Conservation (phyloP, 148 eudicot genomes). For the Rhododendron ovatum region DNA sequence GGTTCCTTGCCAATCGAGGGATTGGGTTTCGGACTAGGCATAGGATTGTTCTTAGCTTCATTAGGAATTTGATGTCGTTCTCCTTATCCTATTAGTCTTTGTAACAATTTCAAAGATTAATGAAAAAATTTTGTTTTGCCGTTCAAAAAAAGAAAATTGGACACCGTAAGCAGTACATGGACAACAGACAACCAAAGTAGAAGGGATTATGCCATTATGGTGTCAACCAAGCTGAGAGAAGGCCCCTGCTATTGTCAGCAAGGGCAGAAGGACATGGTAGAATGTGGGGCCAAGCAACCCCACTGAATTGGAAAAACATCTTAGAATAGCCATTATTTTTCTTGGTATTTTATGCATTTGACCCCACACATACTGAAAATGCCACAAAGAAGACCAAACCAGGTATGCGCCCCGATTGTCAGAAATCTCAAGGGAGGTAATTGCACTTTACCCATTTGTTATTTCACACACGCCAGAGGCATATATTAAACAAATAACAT, state of each 20-base stretch:
- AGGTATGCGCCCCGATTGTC: not conserved
- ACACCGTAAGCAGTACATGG: not conserved
- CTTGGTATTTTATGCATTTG: not conserved
- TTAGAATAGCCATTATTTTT: not conserved
- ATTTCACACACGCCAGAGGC: not conserved
- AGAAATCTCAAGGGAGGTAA: not conserved
- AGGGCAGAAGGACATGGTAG: not conserved
- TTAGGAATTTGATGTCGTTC: too few relatives aligned
- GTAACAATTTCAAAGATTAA: too few relatives aligned
- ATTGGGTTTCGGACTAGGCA: too few relatives aligned
- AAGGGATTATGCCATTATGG: not conserved
- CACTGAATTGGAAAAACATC: not conserved
- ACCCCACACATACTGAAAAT: not conserved
- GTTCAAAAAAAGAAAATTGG: too few relatives aligned
- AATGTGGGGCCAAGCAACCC: not conserved
- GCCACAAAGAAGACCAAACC: not conserved
- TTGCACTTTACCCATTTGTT: not conserved
- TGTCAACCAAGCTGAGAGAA: not conserved
- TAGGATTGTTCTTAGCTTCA: too few relatives aligned
- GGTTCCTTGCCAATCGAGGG: too few relatives aligned
- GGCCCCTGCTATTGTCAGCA: not conserved
- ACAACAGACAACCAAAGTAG: not conserved
- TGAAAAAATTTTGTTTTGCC: too few relatives aligned
- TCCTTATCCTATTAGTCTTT: too few relatives aligned
- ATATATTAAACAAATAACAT: not conserved